Percentiles rank a stretch among this genome's conserved stretches.
Conservation (phyloP, 768 basidiomycete genomes). For the Aureoboletus auriporus region DNA sequence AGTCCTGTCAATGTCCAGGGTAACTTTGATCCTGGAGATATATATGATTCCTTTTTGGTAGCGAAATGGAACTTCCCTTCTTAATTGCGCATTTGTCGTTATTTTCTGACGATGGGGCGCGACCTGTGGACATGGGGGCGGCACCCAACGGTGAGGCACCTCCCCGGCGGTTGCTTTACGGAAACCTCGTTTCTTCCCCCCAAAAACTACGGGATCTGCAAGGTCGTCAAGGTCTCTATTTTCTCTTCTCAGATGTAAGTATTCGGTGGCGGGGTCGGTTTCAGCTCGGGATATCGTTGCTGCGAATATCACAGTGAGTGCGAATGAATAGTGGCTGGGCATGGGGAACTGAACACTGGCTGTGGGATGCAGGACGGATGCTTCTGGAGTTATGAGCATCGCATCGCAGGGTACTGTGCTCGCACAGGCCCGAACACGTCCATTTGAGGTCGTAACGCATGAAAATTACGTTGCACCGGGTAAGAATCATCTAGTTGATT, state of each 20-base stretch:
- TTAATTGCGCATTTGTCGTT: conserved; percentile 81
- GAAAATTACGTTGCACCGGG: conserved; percentile 75
- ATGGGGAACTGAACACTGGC: conserved; percentile 12
- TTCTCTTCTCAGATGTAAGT: conserved; percentile 89
- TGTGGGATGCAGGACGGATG: conserved; percentile 39
- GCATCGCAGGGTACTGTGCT: conserved; percentile 62
- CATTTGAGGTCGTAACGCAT: conserved; percentile 77
- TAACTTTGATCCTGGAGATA: conserved; percentile 17
- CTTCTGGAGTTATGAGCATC: conserved; percentile 46
- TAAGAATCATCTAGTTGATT: conserved; percentile 39
- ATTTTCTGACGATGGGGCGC: conserved; percentile 62
- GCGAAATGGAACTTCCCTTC: conserved; percentile 84
- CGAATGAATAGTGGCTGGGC: conserved; percentile 10
- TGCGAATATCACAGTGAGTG: conserved; percentile 72
- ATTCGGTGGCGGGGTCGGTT: conserved; percentile 75
- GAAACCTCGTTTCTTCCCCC: conserved; percentile 79
- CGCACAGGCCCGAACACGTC: conserved; percentile 64
- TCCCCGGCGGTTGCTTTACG: conserved; percentile 68
- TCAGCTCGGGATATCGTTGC: conserved; percentile 67
- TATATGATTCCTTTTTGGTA: conserved; percentile 31
- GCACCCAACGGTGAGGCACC: conserved; percentile 41
- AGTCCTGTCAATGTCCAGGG: conserved; percentile 35
- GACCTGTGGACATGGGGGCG: conserved; percentile 61
- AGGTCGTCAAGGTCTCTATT: conserved; percentile 79
- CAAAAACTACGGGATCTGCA: conserved; percentile 77